These are phyloP conservation scores for Melocanna baccifera DNA, from an alignment of 176 grass and related monocot species.

Conservation along the genomic window DNA sequence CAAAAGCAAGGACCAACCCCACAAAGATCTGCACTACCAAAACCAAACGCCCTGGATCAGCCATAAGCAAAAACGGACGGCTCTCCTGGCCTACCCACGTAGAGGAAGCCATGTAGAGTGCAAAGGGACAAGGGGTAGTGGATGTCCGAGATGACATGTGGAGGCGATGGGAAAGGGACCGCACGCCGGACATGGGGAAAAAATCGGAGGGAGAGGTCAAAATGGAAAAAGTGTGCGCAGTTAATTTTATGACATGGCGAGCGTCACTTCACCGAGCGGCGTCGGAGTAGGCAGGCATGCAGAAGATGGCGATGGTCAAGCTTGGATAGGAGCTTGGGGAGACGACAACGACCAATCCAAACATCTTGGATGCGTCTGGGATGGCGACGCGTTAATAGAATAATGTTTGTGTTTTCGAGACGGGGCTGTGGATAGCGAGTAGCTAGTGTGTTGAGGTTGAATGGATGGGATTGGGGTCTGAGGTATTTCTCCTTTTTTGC, in stretches of 20 bases:
- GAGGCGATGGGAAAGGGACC: slow-evolving; percentile 32
- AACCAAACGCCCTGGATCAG: background rate
- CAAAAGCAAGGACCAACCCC: background rate
- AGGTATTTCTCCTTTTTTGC: background rate
- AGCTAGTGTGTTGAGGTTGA: background rate
- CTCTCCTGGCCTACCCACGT: background rate
- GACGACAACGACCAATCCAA: slow-evolving; percentile 1
- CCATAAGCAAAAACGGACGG: background rate
- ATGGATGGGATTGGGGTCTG: background rate
- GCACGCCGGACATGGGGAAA: slow-evolving; percentile 5
- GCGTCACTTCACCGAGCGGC: background rate
- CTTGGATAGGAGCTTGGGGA: background rate
- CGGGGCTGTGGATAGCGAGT: background rate
- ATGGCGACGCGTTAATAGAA: background rate
- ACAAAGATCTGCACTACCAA: background rate
- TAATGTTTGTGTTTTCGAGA: background rate
- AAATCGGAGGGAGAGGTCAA: background rate
- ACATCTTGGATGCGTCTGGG: background rate
- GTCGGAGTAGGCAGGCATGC: background rate
- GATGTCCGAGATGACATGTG: slow-evolving; percentile 30
- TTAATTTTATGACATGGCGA: background rate
- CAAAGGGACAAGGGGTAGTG: background rate
- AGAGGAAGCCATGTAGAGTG: background rate
- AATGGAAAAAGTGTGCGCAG: background rate
- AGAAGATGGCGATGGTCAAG: background rate